These are phyloP conservation scores for Groenewaldozyma sp. DNA, from an alignment of 1,139 yeast genomes.

Conservation along the genomic window DNA sequence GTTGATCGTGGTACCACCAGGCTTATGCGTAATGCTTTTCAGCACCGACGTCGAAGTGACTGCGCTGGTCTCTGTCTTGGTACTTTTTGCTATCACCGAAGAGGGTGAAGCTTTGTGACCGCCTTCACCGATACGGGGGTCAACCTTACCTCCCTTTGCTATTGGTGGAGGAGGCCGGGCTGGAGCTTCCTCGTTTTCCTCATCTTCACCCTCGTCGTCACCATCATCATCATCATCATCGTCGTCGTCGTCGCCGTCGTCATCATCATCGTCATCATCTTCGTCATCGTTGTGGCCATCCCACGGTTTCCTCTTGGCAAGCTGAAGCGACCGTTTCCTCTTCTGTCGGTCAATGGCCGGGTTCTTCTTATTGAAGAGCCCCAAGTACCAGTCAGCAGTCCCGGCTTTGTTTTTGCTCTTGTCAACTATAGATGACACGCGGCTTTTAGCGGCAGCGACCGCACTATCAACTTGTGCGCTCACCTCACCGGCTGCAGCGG, in stretches of 20 bases:
- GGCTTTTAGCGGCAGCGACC: no score
- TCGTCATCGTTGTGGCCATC: not conserved
- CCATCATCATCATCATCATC: slow-evolving; percentile 2
- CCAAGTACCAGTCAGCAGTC: slow-evolving; percentile 1
- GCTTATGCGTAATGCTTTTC: not conserved
- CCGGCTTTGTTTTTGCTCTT: no score
- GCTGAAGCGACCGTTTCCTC: not conserved
- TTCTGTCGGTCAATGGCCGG: not conserved
- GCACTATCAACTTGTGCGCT: not conserved
- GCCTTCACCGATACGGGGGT: not conserved
- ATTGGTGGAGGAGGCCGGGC: not conserved
- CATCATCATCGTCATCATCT: not conserved
- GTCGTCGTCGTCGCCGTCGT: slow-evolving; percentile 3
- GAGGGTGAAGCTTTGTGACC: no score
- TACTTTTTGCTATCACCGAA: no score
- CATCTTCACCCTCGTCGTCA: not conserved
- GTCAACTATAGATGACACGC: no score
- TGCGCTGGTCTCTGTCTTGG: not conserved
- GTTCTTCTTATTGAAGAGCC: not conserved
- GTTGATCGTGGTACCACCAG: not conserved
- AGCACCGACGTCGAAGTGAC: not conserved
- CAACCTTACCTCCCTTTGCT: not conserved
- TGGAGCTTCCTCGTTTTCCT: not conserved
- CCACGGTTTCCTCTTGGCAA: not conserved
- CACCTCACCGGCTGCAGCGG: not conserved